phyloP scores from a whole-genome alignment of 192 early-diverging fungal genomes.

The Jimgerdemannia flammicorona region DNA sequence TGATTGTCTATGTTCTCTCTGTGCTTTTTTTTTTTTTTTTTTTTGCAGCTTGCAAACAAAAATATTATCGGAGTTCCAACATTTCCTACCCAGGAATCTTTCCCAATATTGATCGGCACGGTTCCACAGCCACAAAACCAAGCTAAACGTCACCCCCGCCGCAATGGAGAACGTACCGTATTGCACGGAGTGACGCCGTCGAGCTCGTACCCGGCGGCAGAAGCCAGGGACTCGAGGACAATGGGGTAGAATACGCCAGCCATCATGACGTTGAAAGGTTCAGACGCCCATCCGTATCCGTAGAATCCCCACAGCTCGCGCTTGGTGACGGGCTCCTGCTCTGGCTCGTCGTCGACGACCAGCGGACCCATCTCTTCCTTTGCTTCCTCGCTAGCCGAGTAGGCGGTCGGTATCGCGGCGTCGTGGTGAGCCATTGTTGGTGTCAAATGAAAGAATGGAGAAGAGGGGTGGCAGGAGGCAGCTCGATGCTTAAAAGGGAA shows the following conservation, averaged over 20 bases:
- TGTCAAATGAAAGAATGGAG: not conserved
- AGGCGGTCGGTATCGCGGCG: not conserved
- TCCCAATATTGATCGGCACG: too few species aligned
- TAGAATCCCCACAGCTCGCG: not conserved
- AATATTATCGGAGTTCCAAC: too few species aligned
- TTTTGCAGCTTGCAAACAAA: too few species aligned
- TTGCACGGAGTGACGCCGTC: not conserved
- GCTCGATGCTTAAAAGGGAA: too few species aligned
- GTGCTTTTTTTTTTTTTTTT: too few species aligned
- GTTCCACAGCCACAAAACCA: too few species aligned
- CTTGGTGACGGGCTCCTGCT: not conserved
- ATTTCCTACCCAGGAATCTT: too few species aligned
- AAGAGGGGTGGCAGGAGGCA: not conserved
- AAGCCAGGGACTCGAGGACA: not conserved
- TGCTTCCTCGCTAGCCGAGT: not conserved
- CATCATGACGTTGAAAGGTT: not conserved
- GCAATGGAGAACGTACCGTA: not conserved
- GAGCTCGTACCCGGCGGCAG: not conserved
- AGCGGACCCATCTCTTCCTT: not conserved
- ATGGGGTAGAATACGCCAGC: not conserved
- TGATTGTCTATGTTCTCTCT: too few species aligned
- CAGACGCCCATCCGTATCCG: not conserved
- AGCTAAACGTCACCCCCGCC: too few species aligned
- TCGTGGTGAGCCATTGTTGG: not conserved
- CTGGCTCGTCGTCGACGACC: not conserved